Base-by-base conservation (phyloP, 75 land plant genomes). In the Pseudotsuga menziesii region DNA sequence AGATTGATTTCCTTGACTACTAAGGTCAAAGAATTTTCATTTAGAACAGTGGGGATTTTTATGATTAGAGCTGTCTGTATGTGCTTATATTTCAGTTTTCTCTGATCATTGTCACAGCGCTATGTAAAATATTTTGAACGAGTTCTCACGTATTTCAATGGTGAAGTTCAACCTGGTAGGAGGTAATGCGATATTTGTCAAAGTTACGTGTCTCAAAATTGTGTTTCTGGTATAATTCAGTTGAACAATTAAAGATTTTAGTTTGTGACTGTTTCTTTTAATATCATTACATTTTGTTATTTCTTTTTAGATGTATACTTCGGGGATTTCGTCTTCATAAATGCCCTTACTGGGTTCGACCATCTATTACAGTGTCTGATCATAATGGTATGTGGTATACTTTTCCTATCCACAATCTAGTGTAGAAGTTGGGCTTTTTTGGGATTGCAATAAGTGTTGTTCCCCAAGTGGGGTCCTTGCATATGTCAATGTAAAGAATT, bases 61-160 rank as follows among this genome's bases (percentile, higher is more conserved):
- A 75, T 23, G 9, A 59, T 48, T 48, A 9, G 54, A 12, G 9
- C 54, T 48, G 12, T 48, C 11, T 48, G 54, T 48, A 75, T 25
- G 76, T 56, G n/a, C 39, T 75, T 61, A 17, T 39, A 15, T 36
- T 73, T 55, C 3, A 76, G 80, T 77, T 54, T 78, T 22, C 57
- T 3, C 5, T 9, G 62, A 71, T 77, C 20, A 27, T 57, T 73
- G 75, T 66, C 77, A 55, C 84, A 97, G 99, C 92, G 99, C 39
- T 97, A 97, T 86, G 99, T 97, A 44, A 94, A 97, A 78, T 97
- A 97, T 74, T 97, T 97, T 85, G 99, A 97, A 74, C 91, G 92
- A 4, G 88, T 87, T 35, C 76, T 97, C 48, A 91, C 87, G 79
- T 89, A 91, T 77, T 92, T 91, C 83, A 87, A 88, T 80, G 98